phyloP scores from a whole-genome alignment of 2,329 filamentous ascomycete species.

The Mariannaea sp. region DNA sequence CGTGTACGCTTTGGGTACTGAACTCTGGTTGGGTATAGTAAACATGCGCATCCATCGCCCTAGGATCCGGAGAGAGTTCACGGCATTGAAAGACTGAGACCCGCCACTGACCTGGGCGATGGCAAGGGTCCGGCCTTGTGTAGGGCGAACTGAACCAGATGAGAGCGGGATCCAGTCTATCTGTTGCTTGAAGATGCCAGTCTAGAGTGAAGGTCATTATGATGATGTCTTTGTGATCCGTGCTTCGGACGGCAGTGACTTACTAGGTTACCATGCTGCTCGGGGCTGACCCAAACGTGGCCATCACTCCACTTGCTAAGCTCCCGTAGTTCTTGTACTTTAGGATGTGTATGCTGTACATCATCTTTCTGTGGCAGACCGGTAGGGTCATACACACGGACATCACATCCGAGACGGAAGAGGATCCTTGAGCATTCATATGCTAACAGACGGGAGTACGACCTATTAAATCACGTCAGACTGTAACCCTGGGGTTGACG shows the following conservation, averaged over 20 bases:
- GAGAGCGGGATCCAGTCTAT: conserved; percentile 72
- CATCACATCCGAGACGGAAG: conserved; percentile 67
- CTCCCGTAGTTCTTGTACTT: conserved; percentile 66
- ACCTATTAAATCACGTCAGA: conserved; percentile 40
- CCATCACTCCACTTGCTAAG: conserved; percentile 69
- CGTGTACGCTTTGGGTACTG: conserved; percentile 66
- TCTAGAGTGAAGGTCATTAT: conserved; percentile 43
- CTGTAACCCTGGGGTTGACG: too few species aligned
- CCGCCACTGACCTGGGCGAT: conserved; percentile 68
- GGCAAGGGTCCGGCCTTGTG: conserved; percentile 67
- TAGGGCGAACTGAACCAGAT: conserved; percentile 65
- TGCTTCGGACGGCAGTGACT: conserved; percentile 8
- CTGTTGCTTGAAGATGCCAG: conserved; percentile 70
- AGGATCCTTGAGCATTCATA: conserved; percentile 65
- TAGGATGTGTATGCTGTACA: conserved; percentile 58
- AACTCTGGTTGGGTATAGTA: conserved; percentile 68
- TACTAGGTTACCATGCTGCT: conserved; percentile 69
- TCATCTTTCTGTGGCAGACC: conserved; percentile 68
- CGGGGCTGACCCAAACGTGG: conserved; percentile 68
- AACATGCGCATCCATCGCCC: conserved; percentile 75
- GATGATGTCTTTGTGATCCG: background rate
- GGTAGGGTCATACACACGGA: conserved; percentile 64
- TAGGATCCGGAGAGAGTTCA: conserved; percentile 67
- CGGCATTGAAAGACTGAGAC: conserved; percentile 69
- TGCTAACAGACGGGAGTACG: conserved; percentile 64